Percentiles rank a stretch among this genome's conserved stretches.
These are phyloP conservation scores for Aethionema arabicum DNA, from an alignment of 345 rosid species.

Conservation along the genomic window DNA sequence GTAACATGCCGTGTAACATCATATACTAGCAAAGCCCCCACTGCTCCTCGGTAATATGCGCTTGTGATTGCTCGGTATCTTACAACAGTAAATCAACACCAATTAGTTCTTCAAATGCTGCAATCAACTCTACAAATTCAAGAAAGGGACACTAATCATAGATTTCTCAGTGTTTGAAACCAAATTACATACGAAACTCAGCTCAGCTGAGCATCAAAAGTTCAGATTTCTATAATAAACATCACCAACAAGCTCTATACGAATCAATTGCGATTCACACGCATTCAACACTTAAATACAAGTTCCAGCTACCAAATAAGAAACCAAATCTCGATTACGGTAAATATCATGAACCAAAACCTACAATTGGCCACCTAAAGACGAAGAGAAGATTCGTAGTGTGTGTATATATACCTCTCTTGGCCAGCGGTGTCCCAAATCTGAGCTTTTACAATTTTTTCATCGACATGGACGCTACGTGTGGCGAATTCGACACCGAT, in stretches of 20 bases:
- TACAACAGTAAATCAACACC: conserved; percentile 19
- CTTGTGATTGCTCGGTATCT: conserved; percentile 94
- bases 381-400: conserved; percentile 1
- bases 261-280: conserved; percentile 6
- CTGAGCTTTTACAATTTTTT: conserved; percentile 81
- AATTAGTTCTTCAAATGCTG: conserved; percentile 1
- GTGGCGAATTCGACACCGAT: conserved; percentile 90
- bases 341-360: background rate
- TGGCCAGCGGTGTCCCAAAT: conserved; percentile 93
- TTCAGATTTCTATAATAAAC: background rate
- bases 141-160: background rate
- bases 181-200: background rate
- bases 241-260: conserved; percentile 8
- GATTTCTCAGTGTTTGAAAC: background rate
- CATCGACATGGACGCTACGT: conserved; percentile 70
- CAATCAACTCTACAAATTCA: background rate
- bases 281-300: background rate
- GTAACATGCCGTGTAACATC: conserved; percentile 82
- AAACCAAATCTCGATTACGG: background rate
- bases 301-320: background rate
- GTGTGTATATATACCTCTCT: conserved; percentile 47
- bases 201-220: background rate
- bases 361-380: background rate
- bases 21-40: conserved; percentile 83
- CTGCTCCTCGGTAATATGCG: conserved; percentile 90